Percentiles rank a stretch among this genome's conserved stretches.
Conservation (phyloP, 306 rosid species). For the Sophora flavescens region DNA sequence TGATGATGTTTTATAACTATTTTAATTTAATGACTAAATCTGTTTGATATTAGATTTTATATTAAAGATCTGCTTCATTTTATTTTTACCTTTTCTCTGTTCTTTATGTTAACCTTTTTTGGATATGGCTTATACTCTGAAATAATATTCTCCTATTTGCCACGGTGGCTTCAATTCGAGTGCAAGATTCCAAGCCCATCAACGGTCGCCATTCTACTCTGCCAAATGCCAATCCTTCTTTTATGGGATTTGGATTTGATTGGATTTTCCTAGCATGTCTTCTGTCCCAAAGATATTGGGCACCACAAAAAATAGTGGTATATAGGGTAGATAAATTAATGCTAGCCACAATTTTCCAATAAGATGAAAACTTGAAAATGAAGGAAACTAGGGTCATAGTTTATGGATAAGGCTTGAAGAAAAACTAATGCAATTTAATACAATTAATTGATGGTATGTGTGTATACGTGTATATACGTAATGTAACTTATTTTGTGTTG, state of each 20-base stretch:
- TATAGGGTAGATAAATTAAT: background rate
- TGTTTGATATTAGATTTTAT: too few relatives aligned
- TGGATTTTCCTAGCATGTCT: background rate
- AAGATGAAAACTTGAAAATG: background rate
- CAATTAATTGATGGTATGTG: background rate
- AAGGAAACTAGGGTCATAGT: background rate
- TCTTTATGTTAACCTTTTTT: background rate
- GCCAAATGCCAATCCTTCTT: background rate
- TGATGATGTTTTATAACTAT: too few relatives aligned
- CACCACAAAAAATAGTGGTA: background rate
- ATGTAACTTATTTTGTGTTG: too few relatives aligned
- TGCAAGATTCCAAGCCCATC: slow-evolving; percentile 23
- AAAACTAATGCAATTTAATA: background rate
- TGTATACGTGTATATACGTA: too few relatives aligned
- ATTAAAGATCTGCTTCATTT: too few relatives aligned
- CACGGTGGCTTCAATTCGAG: background rate
- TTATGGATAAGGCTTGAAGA: slow-evolving; percentile 21
- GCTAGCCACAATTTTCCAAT: background rate
- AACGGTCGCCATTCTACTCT: background rate
- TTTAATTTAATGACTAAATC: too few relatives aligned
- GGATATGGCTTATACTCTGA: slow-evolving; percentile 33
- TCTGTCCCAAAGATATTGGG: background rate
- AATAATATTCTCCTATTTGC: slow-evolving; percentile 43
- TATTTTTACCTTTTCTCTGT: too few relatives aligned
- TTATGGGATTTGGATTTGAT: background rate